Evolutionary conservation across 2,329 filamentous ascomycete genomes (phyloP), one percentile per base, ranked within the genome.

Genomic region (Xylariaceae sp.): DNA sequence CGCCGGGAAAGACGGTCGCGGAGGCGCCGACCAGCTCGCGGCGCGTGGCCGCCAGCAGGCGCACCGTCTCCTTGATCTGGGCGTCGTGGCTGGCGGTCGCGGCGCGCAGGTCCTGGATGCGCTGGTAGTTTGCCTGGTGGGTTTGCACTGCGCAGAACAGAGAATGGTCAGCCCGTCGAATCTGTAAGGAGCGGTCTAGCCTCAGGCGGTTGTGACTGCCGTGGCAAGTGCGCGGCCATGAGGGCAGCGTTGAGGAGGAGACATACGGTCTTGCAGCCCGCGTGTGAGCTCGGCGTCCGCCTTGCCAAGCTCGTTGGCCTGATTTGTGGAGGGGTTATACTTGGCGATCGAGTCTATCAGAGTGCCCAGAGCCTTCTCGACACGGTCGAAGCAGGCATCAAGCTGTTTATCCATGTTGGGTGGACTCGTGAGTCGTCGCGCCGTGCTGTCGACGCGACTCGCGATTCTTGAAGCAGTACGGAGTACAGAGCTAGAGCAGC

Each of bases 291-390:
- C 75, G 26, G 70, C 65, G 52, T 93, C 83, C 16, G 84, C 85
- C 6, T 68, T 65, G 13, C 83, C 65, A 8, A 93, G 75, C 43
- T 88, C 81, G 36, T 74, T 65, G 5, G 81, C 83, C 17, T 80
- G 75, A 22, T 68, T 59, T 4, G 74, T 64, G 5, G 81, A 84
- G 0, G 86, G 85, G 50, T 88, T 86, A 60, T 89, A 90, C 44
- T 86, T 83, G 5, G 83, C 72, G 42, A 93, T 82, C 1, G 84
- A 89, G 55, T 88, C 83, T 46, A 88, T 80, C 21, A 93, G 67
- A 18, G 66, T 76, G 10, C 73, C 70, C 14, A 93, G 65, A 1
- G 77, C 75, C 49, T 72, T 75, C 48, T 83, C 80, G 19, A 84
- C 64, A 31, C 76, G 73, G 52, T 80, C 75, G 39, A 84, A 81